Percentiles rank a stretch among this genome's conserved stretches.
phyloP scores from a whole-genome alignment of 2,329 filamentous ascomycete genomes.

The Fonsecaea multimorphosa region DNA sequence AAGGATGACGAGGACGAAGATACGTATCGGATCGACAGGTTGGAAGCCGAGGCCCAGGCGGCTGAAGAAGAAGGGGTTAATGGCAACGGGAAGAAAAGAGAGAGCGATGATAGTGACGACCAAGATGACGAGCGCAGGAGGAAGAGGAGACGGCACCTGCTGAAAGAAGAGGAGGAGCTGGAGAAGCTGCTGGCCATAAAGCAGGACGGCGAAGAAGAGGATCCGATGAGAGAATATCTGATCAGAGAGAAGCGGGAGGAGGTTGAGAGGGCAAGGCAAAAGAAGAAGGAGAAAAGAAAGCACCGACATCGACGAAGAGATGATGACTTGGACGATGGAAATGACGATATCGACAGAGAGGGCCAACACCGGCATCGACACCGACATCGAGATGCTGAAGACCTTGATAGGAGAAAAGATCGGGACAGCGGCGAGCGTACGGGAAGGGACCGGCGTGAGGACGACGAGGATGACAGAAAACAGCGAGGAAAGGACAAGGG shows the following conservation, averaged over 20 bases:
- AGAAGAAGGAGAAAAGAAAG: slow-evolving; percentile 56
- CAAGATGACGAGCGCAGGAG: slow-evolving; percentile 49
- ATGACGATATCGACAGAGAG: slow-evolving; percentile 8
- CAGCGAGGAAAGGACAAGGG: slow-evolving; percentile 7
- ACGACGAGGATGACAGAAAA: slow-evolving; percentile 13
- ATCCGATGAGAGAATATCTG: slow-evolving; percentile 94
- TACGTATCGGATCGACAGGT: slow-evolving; percentile 58
- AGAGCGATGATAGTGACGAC: slow-evolving; percentile 53
- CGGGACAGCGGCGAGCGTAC: neutral
- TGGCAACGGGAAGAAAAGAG: slow-evolving; percentile 49
- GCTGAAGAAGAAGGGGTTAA: slow-evolving; percentile 42
- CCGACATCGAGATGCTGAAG: slow-evolving; percentile 5
- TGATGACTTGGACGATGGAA: slow-evolving; percentile 15
- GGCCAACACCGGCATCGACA: slow-evolving; percentile 21
- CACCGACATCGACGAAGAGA: slow-evolving; percentile 47
- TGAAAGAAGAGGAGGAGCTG: slow-evolving; percentile 83
- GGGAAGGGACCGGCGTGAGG: slow-evolving; percentile 5
- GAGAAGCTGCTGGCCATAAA: slow-evolving; percentile 66
- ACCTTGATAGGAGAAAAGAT: slow-evolving; percentile 5
- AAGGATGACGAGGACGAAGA: slow-evolving; percentile 68
- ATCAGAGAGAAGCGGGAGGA: slow-evolving; percentile 92
- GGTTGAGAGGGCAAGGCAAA: slow-evolving; percentile 71
- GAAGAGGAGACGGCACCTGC: slow-evolving; percentile 54
- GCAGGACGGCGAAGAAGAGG: slow-evolving; percentile 83
- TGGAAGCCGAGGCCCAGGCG: slow-evolving; percentile 44